These are phyloP conservation scores for Rhizomucor miehei DNA, from an alignment of 371 early-diverging fungal species.

Conservation along the genomic window DNA sequence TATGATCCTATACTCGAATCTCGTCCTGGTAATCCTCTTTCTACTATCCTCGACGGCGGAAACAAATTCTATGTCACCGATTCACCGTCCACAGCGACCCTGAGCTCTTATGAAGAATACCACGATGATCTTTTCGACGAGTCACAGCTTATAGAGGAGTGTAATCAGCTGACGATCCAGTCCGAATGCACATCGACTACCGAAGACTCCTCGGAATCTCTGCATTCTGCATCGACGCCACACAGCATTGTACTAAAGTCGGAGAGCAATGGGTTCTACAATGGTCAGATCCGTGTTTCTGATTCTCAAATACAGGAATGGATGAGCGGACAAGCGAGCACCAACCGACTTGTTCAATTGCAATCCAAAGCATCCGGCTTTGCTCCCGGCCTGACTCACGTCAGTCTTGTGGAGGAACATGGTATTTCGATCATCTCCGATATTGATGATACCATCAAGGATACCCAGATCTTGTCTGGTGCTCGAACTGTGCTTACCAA, in stretches of 20 bases:
- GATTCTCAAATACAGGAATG: slow-evolving; percentile 22
- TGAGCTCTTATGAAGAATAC: slow-evolving; percentile 3
- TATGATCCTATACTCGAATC: slow-evolving; percentile 4
- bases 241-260: slow-evolving; percentile 5
- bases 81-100: slow-evolving; percentile 9
- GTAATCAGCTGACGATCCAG: no score
- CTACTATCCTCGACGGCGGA: slow-evolving; percentile 15
- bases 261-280: slow-evolving; percentile 24
- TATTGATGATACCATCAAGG: slow-evolving; percentile 90
- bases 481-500: slow-evolving; percentile 62
- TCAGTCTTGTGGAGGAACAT: slow-evolving; percentile 50
- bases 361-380: slow-evolving; percentile 15
- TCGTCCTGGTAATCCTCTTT: slow-evolving; percentile 22
- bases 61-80: slow-evolving; percentile 2
- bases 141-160: no score
- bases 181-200: not conserved
- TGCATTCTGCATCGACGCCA: not conserved
- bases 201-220: not conserved
- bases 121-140: not conserved
- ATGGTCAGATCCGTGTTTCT: slow-evolving; percentile 22
- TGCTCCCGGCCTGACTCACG: slow-evolving; percentile 29
- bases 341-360: slow-evolving; percentile 26
- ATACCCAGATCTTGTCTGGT: slow-evolving; percentile 71
- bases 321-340: slow-evolving; percentile 31
- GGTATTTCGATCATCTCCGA: slow-evolving; percentile 85